These are phyloP conservation scores for Colletotrichum simmondsii DNA, from an alignment of 2,329 filamentous ascomycete species.

Conservation along the genomic window DNA sequence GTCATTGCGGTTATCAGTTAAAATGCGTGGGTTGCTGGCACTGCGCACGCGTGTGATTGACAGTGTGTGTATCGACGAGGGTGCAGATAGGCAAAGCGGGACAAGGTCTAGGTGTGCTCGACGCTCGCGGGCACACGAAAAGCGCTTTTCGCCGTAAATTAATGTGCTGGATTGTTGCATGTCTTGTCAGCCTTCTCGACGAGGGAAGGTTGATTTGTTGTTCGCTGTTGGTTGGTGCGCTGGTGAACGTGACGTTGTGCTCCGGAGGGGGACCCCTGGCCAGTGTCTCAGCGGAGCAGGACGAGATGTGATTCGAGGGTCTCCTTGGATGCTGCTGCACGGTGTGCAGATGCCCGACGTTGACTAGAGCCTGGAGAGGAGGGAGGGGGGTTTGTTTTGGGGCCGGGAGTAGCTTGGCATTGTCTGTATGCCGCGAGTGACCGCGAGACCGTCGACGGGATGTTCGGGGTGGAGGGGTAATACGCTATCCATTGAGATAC, in stretches of 20 bases:
- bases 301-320: background rate
- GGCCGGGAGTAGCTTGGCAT: background rate
- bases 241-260: background rate
- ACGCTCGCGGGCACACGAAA: background rate
- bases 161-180: constrained; percentile 24
- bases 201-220: constrained; percentile 30
- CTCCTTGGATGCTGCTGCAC: background rate
- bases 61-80: background rate
- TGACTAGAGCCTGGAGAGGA: too few relatives aligned
- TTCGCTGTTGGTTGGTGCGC: constrained; percentile 22
- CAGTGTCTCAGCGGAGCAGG: constrained; percentile 17
- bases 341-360: constrained; percentile 4
- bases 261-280: background rate
- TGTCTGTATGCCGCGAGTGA: background rate
- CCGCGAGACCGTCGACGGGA: background rate
- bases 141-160: background rate
- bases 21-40: background rate
- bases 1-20: background rate
- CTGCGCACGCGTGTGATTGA: background rate
- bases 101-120: constrained; percentile 8
- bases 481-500: background rate
- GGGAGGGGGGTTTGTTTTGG: background rate
- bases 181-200: constrained; percentile 34
- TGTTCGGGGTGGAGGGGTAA: background rate
- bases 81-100: background rate